Base-by-base conservation (phyloP, 352 stramenopile species). In the Phytophthora tubulina region DNA sequence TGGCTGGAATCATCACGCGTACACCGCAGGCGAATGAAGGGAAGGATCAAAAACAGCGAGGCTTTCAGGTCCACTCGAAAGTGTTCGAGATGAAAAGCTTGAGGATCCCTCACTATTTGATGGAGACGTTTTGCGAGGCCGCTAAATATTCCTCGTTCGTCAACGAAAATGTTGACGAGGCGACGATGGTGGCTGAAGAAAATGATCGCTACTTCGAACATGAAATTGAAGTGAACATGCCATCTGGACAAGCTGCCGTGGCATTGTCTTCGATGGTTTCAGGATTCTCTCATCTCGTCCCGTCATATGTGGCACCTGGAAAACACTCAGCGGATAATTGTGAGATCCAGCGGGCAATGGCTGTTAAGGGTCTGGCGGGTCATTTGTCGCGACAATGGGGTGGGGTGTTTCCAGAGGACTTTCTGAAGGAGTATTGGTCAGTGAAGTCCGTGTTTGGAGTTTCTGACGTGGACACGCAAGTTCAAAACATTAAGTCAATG, bases 61-160 rank as follows among this genome's bases (percentile, higher is more conserved):
- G 86, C 0, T 95, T 93, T 63, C 76, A 86, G 50, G 75, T 92
- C 13, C 88, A 93, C 51, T 91, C 85, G 31, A 83, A 87, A 21
- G 80, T 91, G 44, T 80, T 81, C 50, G 82, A 93, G 63, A 92
- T 88, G 79, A 91, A 85, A 65, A 92, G 83, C 35, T 67, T 93
- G 0, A 81, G 82, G 33, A 88, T 93, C 33, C 67, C 86, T 21
- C 64, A 84, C 48, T 94, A 94, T 57, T 67, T 84, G 51, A 79
- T 94, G 56, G 72, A 83, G 17, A 84, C 90, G 13, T 96, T 93
- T 66, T 89, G 78, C 33, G 78, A 88, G 15, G 87, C 89, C 3
- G 86, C 85, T 1, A 88, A 95, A 44, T 93, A 93, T 62, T 68
- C 80, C 7, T 81, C 86, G 1, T 95, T 95, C 46, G 54, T 92